phyloP scores from a whole-genome alignment of 495 filamentous ascomycete genomes.

The Amphirosellinia nigrospora region DNA sequence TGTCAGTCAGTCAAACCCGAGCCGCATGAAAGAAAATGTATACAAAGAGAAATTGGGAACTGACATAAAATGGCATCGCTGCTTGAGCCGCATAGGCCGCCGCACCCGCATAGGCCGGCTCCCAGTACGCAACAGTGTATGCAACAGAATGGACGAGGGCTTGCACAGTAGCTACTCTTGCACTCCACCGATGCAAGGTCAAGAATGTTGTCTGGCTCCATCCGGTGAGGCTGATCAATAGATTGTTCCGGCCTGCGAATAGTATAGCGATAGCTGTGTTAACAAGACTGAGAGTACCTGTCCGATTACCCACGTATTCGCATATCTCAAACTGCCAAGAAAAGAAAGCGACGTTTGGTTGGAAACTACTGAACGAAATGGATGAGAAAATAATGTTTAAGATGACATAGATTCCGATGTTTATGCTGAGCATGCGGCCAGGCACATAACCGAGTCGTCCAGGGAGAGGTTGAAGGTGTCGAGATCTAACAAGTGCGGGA shows the following conservation, averaged over 20 bases:
- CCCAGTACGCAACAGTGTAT: neutral
- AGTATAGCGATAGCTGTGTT: constrained; percentile 44
- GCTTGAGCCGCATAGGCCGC: neutral
- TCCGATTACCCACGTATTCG: constrained; percentile 47
- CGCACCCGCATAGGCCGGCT: neutral
- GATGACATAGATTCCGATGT: neutral
- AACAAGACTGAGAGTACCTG: constrained; percentile 42
- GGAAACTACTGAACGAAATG: neutral
- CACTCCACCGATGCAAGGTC: constrained; percentile 55
- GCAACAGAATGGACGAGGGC: constrained; percentile 30
- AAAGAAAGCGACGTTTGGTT: constrained; percentile 34
- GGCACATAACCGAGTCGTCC: neutral
- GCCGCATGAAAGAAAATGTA: too few species aligned
- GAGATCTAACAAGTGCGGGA: neutral
- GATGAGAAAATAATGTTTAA: neutral
- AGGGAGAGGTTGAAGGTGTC: neutral
- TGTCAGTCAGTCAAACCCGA: neutral
- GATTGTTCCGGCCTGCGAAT: neutral
- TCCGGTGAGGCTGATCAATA: constrained; percentile 35
- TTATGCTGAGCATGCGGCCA: neutral
- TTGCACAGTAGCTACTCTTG: constrained; percentile 44
- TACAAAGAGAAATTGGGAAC: neutral
- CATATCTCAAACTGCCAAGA: constrained; percentile 37
- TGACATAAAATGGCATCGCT: neutral
- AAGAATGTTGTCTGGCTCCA: constrained; percentile 54